phyloP scores from a whole-genome alignment of 441 rosid species.

The Erodium trifolium region DNA sequence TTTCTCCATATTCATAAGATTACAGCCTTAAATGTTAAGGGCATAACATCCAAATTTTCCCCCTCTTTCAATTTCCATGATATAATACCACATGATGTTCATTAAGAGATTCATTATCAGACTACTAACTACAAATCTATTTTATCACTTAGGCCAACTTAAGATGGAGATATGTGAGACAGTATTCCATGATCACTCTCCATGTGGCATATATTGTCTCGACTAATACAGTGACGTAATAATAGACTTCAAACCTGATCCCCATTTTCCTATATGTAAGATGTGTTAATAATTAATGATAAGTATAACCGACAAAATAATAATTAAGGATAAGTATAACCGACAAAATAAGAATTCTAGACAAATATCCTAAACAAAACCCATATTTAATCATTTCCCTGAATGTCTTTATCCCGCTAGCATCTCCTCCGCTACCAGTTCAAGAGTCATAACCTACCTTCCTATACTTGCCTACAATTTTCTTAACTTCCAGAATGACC shows the following conservation, averaged over 20 bases:
- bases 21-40: background rate
- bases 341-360: background rate
- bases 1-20: no score
- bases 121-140: background rate
- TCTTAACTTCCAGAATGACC: background rate
- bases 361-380: background rate
- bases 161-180: background rate
- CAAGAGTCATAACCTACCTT: conserved; percentile 1
- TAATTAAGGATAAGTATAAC: background rate
- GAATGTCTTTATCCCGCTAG: background rate
- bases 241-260: background rate
- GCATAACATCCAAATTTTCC: background rate
- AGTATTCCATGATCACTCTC: background rate
- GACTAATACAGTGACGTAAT: conserved; percentile 2
- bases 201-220: background rate
- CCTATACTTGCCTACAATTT: background rate
- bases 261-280: background rate
- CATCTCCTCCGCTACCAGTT: background rate
- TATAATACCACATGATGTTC: background rate
- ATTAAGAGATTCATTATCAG: background rate
- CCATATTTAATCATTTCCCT: background rate
- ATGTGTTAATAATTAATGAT: background rate
- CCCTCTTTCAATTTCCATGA: background rate
- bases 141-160: background rate
- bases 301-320: background rate